Conservation (phyloP, 2,329 filamentous ascomycete genomes). For the Ilyonectria mors-panacis region DNA sequence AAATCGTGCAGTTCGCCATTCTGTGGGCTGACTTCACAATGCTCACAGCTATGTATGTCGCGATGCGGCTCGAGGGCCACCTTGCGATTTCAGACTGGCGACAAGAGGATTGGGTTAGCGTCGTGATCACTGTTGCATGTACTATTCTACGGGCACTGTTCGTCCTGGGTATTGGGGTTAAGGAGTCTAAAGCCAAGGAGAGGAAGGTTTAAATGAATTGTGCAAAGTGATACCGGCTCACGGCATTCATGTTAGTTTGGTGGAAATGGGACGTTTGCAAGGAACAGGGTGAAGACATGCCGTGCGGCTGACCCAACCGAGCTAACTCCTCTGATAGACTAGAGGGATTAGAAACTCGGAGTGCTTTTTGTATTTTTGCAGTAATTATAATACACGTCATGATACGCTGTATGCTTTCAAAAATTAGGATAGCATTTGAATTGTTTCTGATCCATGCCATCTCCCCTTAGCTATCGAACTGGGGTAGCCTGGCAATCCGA, state of each 20-base stretch:
- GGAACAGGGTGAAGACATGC: not conserved
- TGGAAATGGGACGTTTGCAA: too few relatives aligned
- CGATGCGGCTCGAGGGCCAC: constrained; percentile 24
- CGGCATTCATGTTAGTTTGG: too few relatives aligned
- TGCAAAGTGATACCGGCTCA: too few relatives aligned
- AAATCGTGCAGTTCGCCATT: constrained; percentile 37
- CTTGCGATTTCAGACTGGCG: constrained; percentile 33
- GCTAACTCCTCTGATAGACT: not conserved
- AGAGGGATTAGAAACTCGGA: not conserved
- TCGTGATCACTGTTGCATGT: constrained; percentile 22
- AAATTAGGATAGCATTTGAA: not conserved
- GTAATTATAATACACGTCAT: not conserved
- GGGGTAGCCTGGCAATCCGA: not conserved
- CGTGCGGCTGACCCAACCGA: not conserved
- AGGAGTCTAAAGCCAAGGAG: not conserved
- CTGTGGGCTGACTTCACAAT: constrained; percentile 42
- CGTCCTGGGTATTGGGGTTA: constrained; percentile 36
- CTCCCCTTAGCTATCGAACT: not conserved
- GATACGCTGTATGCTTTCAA: not conserved
- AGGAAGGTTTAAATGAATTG: too few relatives aligned
- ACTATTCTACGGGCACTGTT: constrained; percentile 37
- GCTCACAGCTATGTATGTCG: constrained; percentile 36
- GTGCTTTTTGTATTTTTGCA: not conserved
- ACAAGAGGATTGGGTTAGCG: constrained; percentile 35
- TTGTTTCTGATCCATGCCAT: not conserved